A percentile compares a stretch with the other conserved stretches of the same genome.
phyloP scores from a whole-genome alignment of 2,329 filamentous ascomycete species.

The Aspergillus floridensis region DNA sequence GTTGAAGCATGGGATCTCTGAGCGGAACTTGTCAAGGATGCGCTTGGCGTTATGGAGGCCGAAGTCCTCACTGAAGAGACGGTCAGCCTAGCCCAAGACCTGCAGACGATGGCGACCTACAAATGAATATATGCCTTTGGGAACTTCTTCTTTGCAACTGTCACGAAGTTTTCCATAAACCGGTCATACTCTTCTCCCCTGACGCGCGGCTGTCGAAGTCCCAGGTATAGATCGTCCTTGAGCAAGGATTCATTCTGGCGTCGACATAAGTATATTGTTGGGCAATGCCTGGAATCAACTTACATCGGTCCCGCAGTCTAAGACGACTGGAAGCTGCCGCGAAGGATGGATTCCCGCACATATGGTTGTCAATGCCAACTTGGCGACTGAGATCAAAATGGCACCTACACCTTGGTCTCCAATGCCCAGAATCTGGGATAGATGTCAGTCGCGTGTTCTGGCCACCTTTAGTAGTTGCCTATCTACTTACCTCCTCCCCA shows the following conservation, averaged over 20 bases:
- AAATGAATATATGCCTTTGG: slow-evolving; percentile 85
- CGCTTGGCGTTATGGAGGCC: slow-evolving; percentile 72
- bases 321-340: slow-evolving; percentile 72
- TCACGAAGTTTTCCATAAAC: slow-evolving; percentile 74
- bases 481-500: slow-evolving; percentile 47
- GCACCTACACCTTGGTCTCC: slow-evolving; percentile 85
- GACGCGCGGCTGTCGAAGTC: slow-evolving; percentile 64
- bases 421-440: slow-evolving; percentile 72
- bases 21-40: slow-evolving; percentile 72
- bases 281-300: slow-evolving; percentile 7
- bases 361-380: slow-evolving; percentile 76
- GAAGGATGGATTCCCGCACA: slow-evolving; percentile 85
- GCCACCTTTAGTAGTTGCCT: not conserved
- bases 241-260: slow-evolving; percentile 66
- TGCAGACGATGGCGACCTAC: slow-evolving; percentile 22
- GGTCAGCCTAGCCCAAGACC: not conserved
- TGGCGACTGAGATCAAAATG: slow-evolving; percentile 79
- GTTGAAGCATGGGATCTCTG: slow-evolving; percentile 79
- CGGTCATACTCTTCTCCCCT: slow-evolving; percentile 71
- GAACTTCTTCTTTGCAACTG: slow-evolving; percentile 64
- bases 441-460: not conserved
- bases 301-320: slow-evolving; percentile 80
- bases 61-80: slow-evolving; percentile 66
- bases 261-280: not conserved
- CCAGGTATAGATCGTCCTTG: slow-evolving; percentile 75